phyloP scores from a whole-genome alignment of 2,329 filamentous ascomycete species.

The Apiospora kogelbergensis region DNA sequence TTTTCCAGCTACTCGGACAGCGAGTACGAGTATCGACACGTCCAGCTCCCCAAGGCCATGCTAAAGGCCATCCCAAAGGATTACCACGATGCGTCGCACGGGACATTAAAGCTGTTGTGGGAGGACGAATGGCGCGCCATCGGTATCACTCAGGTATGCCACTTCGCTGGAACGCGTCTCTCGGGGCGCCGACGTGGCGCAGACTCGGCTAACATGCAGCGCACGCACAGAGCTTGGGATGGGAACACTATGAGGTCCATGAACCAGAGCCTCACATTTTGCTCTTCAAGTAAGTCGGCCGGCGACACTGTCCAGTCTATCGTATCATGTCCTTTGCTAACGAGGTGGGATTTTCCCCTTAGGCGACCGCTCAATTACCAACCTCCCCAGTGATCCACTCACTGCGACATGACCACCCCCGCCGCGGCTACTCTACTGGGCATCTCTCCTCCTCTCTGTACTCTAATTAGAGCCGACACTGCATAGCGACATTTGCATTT shows the following conservation, averaged over 20 bases:
- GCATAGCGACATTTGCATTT: slow-evolving; percentile 35
- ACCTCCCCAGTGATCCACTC: slow-evolving; percentile 55
- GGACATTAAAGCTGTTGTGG: slow-evolving; percentile 94
- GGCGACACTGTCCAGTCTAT: neutral
- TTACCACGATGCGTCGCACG: slow-evolving; percentile 85
- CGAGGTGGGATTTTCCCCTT: slow-evolving; percentile 6
- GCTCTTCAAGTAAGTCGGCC: slow-evolving; percentile 82
- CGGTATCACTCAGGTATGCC: slow-evolving; percentile 88
- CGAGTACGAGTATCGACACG: slow-evolving; percentile 95
- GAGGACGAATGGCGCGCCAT: slow-evolving; percentile 98
- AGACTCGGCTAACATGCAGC: neutral
- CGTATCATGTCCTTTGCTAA: too few species aligned
- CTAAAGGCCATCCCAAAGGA: slow-evolving; percentile 94
- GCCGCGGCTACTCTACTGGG: neutral
- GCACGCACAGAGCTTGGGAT: slow-evolving; percentile 79
- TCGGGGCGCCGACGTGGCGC: neutral
- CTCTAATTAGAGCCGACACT: slow-evolving; percentile 20
- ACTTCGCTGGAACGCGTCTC: neutral
- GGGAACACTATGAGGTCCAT: slow-evolving; percentile 99
- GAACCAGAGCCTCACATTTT: slow-evolving; percentile 98
- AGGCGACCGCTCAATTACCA: slow-evolving; percentile 87
- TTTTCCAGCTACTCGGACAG: slow-evolving; percentile 82
- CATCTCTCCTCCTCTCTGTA: slow-evolving; percentile 10
- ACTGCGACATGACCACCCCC: slow-evolving; percentile 8
- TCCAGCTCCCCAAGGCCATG: slow-evolving; percentile 97